Base-by-base conservation (phyloP, 176 grass and related monocot genomes). In the Luzula sylvatica region DNA sequence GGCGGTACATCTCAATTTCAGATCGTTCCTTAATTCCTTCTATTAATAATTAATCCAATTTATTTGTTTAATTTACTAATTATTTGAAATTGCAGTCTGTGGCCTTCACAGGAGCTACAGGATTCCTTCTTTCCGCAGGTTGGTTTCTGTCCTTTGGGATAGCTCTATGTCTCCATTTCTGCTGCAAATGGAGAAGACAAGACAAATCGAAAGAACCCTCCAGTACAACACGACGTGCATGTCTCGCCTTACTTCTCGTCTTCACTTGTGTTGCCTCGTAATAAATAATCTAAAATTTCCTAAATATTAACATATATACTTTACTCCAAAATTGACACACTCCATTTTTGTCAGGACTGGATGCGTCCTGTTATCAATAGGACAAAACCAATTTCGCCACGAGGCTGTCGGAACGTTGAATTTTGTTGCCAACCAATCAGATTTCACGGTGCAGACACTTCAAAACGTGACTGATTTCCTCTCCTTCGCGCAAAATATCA, bases 371-470 rank as follows among this genome's bases (percentile, higher is more conserved):
- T 77, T 96, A 65, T 72, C 69, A 1, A 59, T 39, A 49, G 85
- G 85, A 22, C 85, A 96, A 69, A 71, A 39, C 64, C 55, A 79
- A 68, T 86, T 96, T 46, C 64, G 61, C 29, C 11, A 68, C 27
- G 77, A 82, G 78, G 81, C 78, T 14, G 38, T 77, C 2, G 49
- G 12, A 18, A 89, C 92, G 14, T 55, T 96, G 32, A 70, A 74
- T 79, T 96, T 85, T 72, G 85, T 96, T 52, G 77, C 88, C 17
- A 96, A 86, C 63, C 92, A 89, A 72, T 96, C 92, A 70, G 85
- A 89, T 79, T 96, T 96, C 58, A 89, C 85, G 3, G 83, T 79
- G 29, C 85, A 96, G 38, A 79, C 73, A n/a, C 67, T 89, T 42
- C 82, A 68, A 56, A 89, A 96, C 49, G 85, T 96, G 48, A 96